Conservation (phyloP, 2,329 filamentous ascomycete genomes). For the Calonectria naviculata region DNA sequence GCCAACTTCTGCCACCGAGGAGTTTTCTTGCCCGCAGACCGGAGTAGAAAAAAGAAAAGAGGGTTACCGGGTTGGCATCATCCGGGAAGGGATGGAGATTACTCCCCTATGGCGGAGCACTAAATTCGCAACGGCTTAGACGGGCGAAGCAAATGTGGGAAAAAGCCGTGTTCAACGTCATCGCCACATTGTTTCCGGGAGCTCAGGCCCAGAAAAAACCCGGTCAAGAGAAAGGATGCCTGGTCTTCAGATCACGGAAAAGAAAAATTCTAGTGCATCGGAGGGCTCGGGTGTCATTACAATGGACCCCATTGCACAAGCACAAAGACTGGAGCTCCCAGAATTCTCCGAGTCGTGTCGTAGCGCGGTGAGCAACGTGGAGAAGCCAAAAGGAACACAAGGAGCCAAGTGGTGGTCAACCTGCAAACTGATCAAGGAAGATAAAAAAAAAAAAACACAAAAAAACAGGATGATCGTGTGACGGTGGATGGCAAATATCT, state of each 20-base stretch:
- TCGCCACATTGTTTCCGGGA: slow-evolving; percentile 2
- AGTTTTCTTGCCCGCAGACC: slow-evolving; percentile 8
- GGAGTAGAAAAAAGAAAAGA: slow-evolving; percentile 18
- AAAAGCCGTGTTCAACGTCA: slow-evolving; percentile 1
- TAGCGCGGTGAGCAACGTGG: slow-evolving; percentile 29
- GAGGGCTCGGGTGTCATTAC: slow-evolving; percentile 22
- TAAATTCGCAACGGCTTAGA: not conserved
- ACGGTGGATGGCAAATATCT: not conserved
- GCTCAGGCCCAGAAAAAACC: slow-evolving; percentile 12
- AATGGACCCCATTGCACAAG: slow-evolving; percentile 31
- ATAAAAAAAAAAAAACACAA: no score
- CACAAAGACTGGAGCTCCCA: slow-evolving; percentile 33
- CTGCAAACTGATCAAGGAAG: not conserved
- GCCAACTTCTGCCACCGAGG: not conserved
- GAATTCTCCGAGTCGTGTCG: slow-evolving; percentile 41
- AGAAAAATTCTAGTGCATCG: slow-evolving; percentile 4
- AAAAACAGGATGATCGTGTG: not conserved
- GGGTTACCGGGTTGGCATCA: slow-evolving; percentile 5
- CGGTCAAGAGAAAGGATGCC: not conserved
- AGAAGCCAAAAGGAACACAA: slow-evolving; percentile 12
- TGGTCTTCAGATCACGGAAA: not conserved
- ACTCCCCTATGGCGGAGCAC: slow-evolving; percentile 17
- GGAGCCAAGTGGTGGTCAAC: not conserved
- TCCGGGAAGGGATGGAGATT: slow-evolving; percentile 7
- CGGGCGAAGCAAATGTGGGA: not conserved